Percentiles rank a stretch among this genome's conserved stretches.
Conservation (phyloP, 1,139 yeast genomes). For the Magnusiomyces clavatus region DNA sequence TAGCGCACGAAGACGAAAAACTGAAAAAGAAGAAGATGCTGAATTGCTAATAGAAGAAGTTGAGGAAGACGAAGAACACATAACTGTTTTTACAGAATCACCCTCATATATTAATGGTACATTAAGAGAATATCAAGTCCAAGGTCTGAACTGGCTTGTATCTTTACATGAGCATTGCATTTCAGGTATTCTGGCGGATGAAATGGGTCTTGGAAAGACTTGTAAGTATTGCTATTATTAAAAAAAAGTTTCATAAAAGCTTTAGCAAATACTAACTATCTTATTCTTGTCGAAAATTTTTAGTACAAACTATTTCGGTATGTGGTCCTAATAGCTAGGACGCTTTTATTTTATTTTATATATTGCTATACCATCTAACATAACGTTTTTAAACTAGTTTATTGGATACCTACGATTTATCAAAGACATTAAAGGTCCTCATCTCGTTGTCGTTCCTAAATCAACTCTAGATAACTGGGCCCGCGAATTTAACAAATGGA, state of each 20-base stretch:
- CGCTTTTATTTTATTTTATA: too few relatives aligned
- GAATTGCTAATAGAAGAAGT: conserved; percentile 70
- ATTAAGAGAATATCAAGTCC: conserved; percentile 81
- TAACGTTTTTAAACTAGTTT: conserved; percentile 32
- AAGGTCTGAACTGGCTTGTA: conserved; percentile 91
- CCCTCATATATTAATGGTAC: conserved; percentile 52
- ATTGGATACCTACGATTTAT: conserved; percentile 78
- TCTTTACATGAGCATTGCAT: conserved; percentile 72
- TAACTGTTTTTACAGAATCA: conserved; percentile 66
- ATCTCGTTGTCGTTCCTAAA: conserved; percentile 86
- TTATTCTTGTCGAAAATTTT: conserved; percentile 33
- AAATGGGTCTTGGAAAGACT: conserved; percentile 97
- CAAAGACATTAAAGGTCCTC: conserved; percentile 80
- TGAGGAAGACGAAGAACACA: conserved; percentile 30
- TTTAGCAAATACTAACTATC: conserved; percentile 74
- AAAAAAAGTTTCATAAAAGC: too few relatives aligned
- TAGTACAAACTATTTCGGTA: conserved; percentile 14
- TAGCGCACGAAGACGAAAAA: conserved; percentile 47
- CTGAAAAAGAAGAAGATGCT: conserved; percentile 89
- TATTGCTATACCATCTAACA: not conserved
- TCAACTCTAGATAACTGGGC: conserved; percentile 95
- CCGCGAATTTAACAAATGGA: conserved; percentile 89
- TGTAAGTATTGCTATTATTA: too few relatives aligned
- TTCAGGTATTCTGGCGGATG: conserved; percentile 93
- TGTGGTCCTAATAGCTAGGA: too few relatives aligned